Base-by-base conservation (phyloP, 2,329 filamentous ascomycete genomes). In the Spiromastix sp. region DNA sequence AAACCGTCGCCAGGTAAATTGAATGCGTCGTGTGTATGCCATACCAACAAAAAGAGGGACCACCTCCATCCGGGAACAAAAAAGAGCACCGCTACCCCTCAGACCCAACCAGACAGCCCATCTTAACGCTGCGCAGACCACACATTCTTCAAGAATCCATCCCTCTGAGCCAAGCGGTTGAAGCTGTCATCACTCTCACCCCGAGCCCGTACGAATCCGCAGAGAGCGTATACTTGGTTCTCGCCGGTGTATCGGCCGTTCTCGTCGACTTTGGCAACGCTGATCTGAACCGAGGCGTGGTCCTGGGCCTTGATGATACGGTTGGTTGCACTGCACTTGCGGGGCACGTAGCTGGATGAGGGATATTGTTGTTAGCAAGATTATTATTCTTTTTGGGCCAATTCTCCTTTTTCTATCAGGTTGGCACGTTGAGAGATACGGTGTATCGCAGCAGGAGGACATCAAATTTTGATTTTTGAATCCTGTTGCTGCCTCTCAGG, bases 261-360 rank as follows among this genome's bases (percentile, higher is more conserved):
- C 81, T 98, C 91, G 69, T 96, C 89, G 57, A 98, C 91, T 76
- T 95, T 96, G 68, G 81, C 89, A 64, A 98, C 74, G 57, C 81
- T 85, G 69, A 98, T 85, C 72, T 98, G 91, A 57, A 96, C 91
- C 47, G 85, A 93, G 58, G 85, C 89, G 78, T 98, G 91, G 73
- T 98, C 91, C 76, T 96, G 95, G 75, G 91, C 86, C 77, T 95
- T 95, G 81, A 98, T 96, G 77, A 96, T 95, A 72, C 91, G 85
- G 85, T 93, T 93, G 68, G 89, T 94, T 57, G 87, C 87, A 68
- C 78, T 85, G 84, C 89, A 96, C 77, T 95, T 96, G 77, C 89
- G 85, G 66, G 86, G 86, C 76, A 94, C 84, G 80, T 93, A 93
- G 67, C 85, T 93, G 63, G 47, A 48, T 20, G 21, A n/a, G n/a